Evolutionary conservation across 2,329 filamentous ascomycete genomes (phyloP).

Genomic region (Fusarium goolgardi): DNA sequence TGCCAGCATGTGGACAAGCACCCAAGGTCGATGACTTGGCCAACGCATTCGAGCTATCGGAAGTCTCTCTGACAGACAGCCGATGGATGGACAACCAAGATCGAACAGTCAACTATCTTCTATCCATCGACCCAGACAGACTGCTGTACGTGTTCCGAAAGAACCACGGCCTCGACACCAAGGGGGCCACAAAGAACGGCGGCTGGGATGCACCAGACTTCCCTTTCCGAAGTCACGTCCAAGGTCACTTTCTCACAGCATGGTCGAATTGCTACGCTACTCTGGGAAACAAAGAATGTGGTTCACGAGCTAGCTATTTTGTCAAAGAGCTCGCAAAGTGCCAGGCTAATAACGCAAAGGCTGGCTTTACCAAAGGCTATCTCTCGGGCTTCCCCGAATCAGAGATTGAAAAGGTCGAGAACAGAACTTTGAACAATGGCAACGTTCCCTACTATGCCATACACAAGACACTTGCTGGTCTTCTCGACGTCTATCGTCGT

Average conservation of each 20-base stretch:
- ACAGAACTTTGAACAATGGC: slow-evolving; percentile 57
- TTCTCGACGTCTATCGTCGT: slow-evolving; percentile 62
- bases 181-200: slow-evolving; percentile 58
- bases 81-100: slow-evolving; percentile 40
- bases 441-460: slow-evolving; percentile 66
- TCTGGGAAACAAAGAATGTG: slow-evolving; percentile 57
- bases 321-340: slow-evolving; percentile 62
- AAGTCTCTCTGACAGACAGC: slow-evolving; percentile 32
- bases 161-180: slow-evolving; percentile 49
- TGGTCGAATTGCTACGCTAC: slow-evolving; percentile 63
- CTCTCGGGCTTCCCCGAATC: slow-evolving; percentile 65
- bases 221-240: slow-evolving; percentile 63
- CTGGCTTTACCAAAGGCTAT: slow-evolving; percentile 59
- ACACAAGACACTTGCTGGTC: slow-evolving; percentile 65
- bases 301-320: slow-evolving; percentile 59
- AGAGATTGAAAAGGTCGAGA: slow-evolving; percentile 59
- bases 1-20: not conserved
- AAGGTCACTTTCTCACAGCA: slow-evolving; percentile 63
- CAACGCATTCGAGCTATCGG: slow-evolving; percentile 17
- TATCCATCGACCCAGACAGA: slow-evolving; percentile 24
- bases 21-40: slow-evolving; percentile 16
- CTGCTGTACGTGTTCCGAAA: slow-evolving; percentile 32
- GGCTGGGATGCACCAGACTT: slow-evolving; percentile 67
- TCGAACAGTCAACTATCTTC: slow-evolving; percentile 30
- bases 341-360: slow-evolving; percentile 61